Evolutionary conservation across 1,139 yeast species (phyloP), one percentile per base, ranked within the genome.

Genomic region (Debaryomyces coudertii): DNA sequence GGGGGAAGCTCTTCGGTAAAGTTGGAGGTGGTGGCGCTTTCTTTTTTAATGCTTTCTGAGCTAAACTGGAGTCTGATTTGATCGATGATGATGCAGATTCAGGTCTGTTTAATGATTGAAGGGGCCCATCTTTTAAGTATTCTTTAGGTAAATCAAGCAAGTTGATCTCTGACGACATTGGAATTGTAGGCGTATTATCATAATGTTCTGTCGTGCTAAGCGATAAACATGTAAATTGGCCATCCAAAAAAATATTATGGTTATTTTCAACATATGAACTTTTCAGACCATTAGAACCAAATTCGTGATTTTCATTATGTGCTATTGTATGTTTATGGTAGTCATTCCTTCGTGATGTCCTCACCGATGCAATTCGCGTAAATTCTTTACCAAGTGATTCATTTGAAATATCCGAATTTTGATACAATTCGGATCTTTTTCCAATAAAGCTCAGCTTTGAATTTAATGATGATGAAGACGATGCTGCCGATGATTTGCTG

Each of bases 11-110:
- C 30, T 62, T 55, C 12, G 62, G 61, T 14, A 63, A 66, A 2
- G 70, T 67, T 5, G 77, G 77, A 1, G 79, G 78, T 1, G 77
- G 76, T 1, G 78, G 78, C 1, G 78, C 71, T 44, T 58, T 63
- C 48, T 70, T 71, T 39, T 54, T 65, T 45, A 58, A 50, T 5
- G 74, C 73, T 47, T 36, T 42, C 4, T 28, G 34, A 4, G 41
- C 27, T 20, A 38, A 20, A 22, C 41, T 38, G 4, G 45, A 41
- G 6, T 28, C 36, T 22, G 43, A 45, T 15, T 41, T 40, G 7
- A 35, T 34, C 2, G 47, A 45, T n/a, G 43, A 43, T 5, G 45
- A 35, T 23, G 46, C 35, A 3, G 42, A 28, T 15, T 34, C 36
- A 5, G 40, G 30, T 15, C 24, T 22, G 18, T 22, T 3, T 47